Base-by-base conservation (phyloP, 805 yeast species). In the Candida hispaniensis region DNA sequence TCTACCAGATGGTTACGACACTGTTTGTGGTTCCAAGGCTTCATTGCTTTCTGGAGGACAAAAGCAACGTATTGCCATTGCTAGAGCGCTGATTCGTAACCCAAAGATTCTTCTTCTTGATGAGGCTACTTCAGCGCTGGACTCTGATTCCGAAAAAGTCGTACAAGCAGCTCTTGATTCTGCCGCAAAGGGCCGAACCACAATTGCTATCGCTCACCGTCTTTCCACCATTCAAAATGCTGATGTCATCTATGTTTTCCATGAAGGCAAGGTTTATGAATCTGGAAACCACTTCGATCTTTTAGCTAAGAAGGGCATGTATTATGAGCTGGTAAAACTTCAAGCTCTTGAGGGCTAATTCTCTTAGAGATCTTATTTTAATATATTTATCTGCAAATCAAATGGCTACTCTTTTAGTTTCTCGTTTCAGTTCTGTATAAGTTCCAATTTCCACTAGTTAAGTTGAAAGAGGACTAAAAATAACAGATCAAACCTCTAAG, bases 151-250 rank as follows among this genome's bases (percentile, higher is more conserved):
- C 0, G 94, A 82, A 55, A 64, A 75, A 20, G 71, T 72, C 47
- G 81, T 82, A 38, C 93, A 83, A 54, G 47, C 59, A 5, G 82
- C 93, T 4, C 73, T 77, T 40, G 68, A 66, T 15, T 63, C 58
- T 9, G 88, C 81, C 41, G 80, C 83, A 42, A 47, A 60, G 26
- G 66, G 76, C 23, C 75, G 93, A 49, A 81, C 94, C 2, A 76
- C 83, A 19, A 61, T 82, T 44, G 82, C 93, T 45, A 79, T 82
- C 54, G 94, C 94, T 4, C 94, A 82, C 57, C 64, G 94, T 44
- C 63, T 82, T 58, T 71, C 73, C 40, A 76, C 86, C 0, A 78
- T 79, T 42, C 63, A 65, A 40, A 66, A 68, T 42, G 75, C 93
- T 0, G 67, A 72, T 38, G 61, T 62, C 34, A 76, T 81, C 19